Conservation (phyloP, 768 basidiomycete species). For the Boletus patriciae region DNA sequence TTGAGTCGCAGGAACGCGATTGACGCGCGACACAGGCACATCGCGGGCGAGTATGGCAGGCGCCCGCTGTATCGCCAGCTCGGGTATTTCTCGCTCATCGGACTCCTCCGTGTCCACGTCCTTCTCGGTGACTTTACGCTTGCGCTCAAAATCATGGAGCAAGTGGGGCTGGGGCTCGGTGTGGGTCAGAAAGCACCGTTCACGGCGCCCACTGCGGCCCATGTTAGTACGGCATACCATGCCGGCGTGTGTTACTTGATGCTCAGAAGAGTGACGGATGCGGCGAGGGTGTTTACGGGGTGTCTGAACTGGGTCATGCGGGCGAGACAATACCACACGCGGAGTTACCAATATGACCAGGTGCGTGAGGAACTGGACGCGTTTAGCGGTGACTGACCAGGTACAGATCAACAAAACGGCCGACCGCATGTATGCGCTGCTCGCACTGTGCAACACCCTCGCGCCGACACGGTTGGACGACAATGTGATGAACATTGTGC, state of each 20-base stretch:
- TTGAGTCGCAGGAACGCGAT: background rate
- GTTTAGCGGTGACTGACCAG: background rate
- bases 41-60: slow-evolving; percentile 89
- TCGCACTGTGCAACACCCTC: slow-evolving; percentile 90
- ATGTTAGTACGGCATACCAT: slow-evolving; percentile 93
- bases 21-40: slow-evolving; percentile 50
- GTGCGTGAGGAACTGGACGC: slow-evolving; percentile 36
- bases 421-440: slow-evolving; percentile 95
- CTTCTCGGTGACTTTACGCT: slow-evolving; percentile 95
- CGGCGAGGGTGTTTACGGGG: slow-evolving; percentile 88
- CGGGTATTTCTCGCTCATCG: slow-evolving; percentile 96
- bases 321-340: slow-evolving; percentile 95
- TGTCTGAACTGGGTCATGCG: slow-evolving; percentile 95
- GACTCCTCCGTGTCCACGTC: slow-evolving; percentile 92
- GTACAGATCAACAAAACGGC: slow-evolving; percentile 92
- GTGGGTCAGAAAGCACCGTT: slow-evolving; percentile 92
- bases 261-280: slow-evolving; percentile 92
- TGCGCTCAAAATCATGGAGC: slow-evolving; percentile 92
- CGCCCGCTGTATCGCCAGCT: slow-evolving; percentile 91
- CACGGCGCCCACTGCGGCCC: slow-evolving; percentile 94
- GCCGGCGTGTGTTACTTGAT: slow-evolving; percentile 97
- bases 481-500: slow-evolving; percentile 89
- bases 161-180: slow-evolving; percentile 88
- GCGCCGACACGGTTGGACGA: slow-evolving; percentile 93
- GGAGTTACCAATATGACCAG: slow-evolving; percentile 96